Evolutionary conservation across 2,329 filamentous ascomycete species (phyloP).

Genomic region (Ophiostoma novo-ulmi): DNA sequence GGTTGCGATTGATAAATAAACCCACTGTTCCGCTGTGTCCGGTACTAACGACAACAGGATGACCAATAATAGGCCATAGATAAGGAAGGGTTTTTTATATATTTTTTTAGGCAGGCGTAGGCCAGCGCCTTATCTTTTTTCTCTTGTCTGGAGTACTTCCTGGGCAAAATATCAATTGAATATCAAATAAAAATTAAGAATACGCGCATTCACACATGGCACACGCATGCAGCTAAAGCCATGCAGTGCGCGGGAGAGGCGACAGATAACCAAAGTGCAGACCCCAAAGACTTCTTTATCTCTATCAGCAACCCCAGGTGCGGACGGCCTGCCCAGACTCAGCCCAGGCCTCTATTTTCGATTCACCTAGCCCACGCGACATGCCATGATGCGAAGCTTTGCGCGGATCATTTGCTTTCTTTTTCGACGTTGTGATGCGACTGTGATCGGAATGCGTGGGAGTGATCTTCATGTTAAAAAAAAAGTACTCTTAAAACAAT

Average conservation of each 20-base stretch:
- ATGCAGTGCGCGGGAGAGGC: background rate
- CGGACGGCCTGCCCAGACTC: slow-evolving; percentile 11
- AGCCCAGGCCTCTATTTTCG: background rate
- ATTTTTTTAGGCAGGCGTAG: background rate
- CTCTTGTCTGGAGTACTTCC: background rate
- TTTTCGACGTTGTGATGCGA: background rate
- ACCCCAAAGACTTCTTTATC: background rate
- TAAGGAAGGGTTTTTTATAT: background rate
- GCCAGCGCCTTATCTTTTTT: background rate
- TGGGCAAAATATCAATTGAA: background rate
- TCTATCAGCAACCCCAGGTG: background rate
- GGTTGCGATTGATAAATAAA: background rate
- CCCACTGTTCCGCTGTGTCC: slow-evolving; percentile 7
- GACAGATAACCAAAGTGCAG: background rate
- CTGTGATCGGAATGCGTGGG: background rate
- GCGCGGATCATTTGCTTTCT: slow-evolving; percentile 11
- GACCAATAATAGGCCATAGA: slow-evolving; percentile 1
- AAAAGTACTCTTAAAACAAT: background rate
- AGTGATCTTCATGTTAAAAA: background rate
- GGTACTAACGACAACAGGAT: background rate
- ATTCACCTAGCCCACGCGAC: background rate
- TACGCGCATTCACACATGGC: slow-evolving; percentile 4
- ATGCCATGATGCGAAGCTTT: background rate
- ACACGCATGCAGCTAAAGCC: background rate
- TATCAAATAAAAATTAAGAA: background rate